Base-by-base conservation (phyloP, 176 grass and related monocot species). In the Musa schizocarpa region DNA sequence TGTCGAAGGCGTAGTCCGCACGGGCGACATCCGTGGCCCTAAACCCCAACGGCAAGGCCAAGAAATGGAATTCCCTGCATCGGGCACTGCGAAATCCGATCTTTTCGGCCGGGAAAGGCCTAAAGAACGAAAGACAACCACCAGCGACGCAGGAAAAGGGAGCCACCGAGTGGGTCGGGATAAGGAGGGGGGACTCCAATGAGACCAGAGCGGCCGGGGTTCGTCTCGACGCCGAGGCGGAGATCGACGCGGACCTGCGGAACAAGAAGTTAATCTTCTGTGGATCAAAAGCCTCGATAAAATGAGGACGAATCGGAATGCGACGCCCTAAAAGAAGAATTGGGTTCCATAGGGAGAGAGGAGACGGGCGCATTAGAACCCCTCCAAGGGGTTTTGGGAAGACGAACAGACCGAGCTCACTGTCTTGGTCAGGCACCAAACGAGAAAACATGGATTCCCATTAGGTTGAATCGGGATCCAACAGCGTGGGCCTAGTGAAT, bases 191-290 rank as follows among this genome's bases (percentile, higher is more conserved):
- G 9, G 69, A 19, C 2, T 72, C 78, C 1, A 72, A 61, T 3
- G 83, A 85, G 56, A 87, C 74, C 29, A 88, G 52, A 63, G 72
- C 82, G 4, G 78, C 25, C 5, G 85, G 57, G 3, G 72, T 19
- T 13, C 72, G 68, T 49, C 79, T 53, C 11, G 79, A 82, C 76
- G 82, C 82, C 86, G 84, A 87, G 64, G 82, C 77, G 72, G 81
- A 54, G 20, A 73, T 52, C 52, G 25, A 63, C 27, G 85, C 76
- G 24, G 82, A 86, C 74, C 86, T 84, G 54, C 90, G 90, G 49
- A 98, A 67, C 53, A 93, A 82, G 51, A 71, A 75, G 78, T 80
- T 89, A 90, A 98, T 92, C 70, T 17, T 43, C 70, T 14, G 9
- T 14, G 9, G 34, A 23, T 22, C 9, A 12, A 66, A 13, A 57